phyloP scores from a whole-genome alignment of 805 yeast species.

The Candida dendrica region DNA sequence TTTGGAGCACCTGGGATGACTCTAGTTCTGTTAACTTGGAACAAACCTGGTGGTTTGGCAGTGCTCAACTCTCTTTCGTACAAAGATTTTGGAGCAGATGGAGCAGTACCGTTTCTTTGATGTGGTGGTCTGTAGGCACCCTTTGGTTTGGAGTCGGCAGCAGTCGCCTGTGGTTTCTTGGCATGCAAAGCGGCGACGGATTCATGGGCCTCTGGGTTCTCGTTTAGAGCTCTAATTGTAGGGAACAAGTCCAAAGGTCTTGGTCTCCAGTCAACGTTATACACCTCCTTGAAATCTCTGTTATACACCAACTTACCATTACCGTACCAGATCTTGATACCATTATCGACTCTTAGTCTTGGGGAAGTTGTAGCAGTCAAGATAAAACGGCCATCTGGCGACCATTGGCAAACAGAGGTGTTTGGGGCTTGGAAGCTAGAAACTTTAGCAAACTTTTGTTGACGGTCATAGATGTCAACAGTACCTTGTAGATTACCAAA shows the following conservation, averaged over 20 bases:
- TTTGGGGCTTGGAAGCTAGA: conserved; percentile 85
- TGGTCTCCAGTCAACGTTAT: conserved; percentile 81
- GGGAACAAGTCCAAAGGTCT: conserved; percentile 26
- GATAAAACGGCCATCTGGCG: conserved; percentile 91
- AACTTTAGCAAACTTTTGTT: conserved; percentile 71
- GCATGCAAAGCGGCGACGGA: conserved; percentile 54
- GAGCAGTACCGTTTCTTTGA: conserved; percentile 50
- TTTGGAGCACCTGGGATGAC: conserved; percentile 55
- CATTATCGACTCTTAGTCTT: conserved; percentile 92
- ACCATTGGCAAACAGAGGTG: conserved; percentile 96
- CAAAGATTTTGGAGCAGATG: conserved; percentile 36
- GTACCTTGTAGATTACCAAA: conserved; percentile 97
- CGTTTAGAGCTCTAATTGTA: conserved; percentile 30
- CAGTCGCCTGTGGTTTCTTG: conserved; percentile 27
- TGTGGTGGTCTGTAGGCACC: conserved; percentile 98
- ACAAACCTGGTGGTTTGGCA: conserved; percentile 16
- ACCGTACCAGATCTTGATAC: conserved; percentile 89
- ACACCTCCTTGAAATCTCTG: conserved; percentile 76
- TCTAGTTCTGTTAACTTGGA: conserved; percentile 29
- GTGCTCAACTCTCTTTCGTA: conserved; percentile 48
- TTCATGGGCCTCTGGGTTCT: conserved; percentile 62
- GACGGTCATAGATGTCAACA: conserved; percentile 91
- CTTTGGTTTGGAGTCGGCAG: conserved; percentile 46
- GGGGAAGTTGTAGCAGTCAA: conserved; percentile 97
- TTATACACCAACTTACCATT: conserved; percentile 73